These are phyloP conservation scores for Fusarium nurragi DNA, from an alignment of 2,329 filamentous ascomycete genomes.

Conservation along the genomic window DNA sequence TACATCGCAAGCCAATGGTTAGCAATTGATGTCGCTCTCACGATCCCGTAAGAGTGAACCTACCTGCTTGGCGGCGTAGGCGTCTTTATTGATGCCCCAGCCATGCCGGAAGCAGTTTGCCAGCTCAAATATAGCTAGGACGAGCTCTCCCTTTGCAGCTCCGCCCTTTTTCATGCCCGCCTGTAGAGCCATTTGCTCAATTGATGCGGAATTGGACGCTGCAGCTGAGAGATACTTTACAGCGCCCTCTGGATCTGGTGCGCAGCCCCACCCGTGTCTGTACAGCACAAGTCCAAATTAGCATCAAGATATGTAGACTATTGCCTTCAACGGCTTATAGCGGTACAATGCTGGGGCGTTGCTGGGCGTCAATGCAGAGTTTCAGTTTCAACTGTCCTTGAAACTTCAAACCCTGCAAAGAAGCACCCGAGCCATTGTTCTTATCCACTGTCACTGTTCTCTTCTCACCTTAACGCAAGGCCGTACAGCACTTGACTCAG, in stretches of 20 bases:
- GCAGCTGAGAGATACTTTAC: conserved; percentile 88
- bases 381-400: conserved; percentile 10
- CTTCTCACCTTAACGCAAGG: conserved; percentile 78
- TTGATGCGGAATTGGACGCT: conserved; percentile 86
- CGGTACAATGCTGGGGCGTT: conserved; percentile 1
- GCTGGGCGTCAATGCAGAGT: conserved; percentile 4
- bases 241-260: conserved; percentile 75
- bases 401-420: conserved; percentile 18
- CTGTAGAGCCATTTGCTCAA: conserved; percentile 85
- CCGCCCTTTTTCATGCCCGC: conserved; percentile 94
- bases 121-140: conserved; percentile 95
- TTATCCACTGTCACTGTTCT: background rate
- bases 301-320: conserved; percentile 14
- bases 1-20: conserved; percentile 51
- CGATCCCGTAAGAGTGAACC: conserved; percentile 11
- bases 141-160: conserved; percentile 92
- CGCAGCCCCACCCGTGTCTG: conserved; percentile 93
- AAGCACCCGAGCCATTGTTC: conserved; percentile 25
- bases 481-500: conserved; percentile 96
- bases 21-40: conserved; percentile 7
- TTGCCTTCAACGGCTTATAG: background rate
- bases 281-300: conserved; percentile 24
- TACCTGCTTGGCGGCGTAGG: conserved; percentile 81
- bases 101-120: conserved; percentile 93
- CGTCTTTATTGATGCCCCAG: conserved; percentile 89